These are phyloP conservation scores for Nakaseomyces nivariensis DNA, from an alignment of 1,139 yeast species.

Conservation along the genomic window DNA sequence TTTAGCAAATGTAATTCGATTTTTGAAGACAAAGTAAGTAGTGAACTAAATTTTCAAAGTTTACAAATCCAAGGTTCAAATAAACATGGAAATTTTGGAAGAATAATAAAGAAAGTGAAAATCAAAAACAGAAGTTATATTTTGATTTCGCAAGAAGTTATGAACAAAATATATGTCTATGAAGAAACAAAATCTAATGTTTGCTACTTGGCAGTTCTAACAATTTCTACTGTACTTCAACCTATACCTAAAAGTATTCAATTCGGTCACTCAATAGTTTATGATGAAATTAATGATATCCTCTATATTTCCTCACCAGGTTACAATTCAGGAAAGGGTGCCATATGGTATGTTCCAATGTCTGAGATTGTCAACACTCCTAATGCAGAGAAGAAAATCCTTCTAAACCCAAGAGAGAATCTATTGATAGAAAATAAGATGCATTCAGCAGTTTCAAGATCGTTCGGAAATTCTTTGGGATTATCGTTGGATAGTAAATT, in stretches of 20 bases:
- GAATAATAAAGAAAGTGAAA: conserved; percentile 8
- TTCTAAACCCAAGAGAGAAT: not conserved
- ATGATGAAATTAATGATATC: conserved; percentile 9
- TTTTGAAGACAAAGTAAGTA: not conserved
- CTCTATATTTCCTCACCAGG: conserved; percentile 35
- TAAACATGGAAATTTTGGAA: conserved; percentile 19
- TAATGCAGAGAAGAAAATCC: too few relatives aligned
- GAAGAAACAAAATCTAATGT: conserved; percentile 12
- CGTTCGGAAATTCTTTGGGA: conserved; percentile 34
- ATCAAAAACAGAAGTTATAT: conserved; percentile 8
- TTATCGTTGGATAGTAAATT: conserved; percentile 22
- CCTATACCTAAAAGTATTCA: conserved; percentile 30
- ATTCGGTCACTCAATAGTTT: conserved; percentile 23
- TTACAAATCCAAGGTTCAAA: conserved; percentile 7
- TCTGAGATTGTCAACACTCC: conserved; percentile 10
- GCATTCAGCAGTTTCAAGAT: conserved; percentile 9
- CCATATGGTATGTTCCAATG: conserved; percentile 34
- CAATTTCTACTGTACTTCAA: conserved; percentile 9
- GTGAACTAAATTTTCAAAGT: not conserved
- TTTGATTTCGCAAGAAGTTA: conserved; percentile 18
- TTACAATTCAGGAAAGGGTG: conserved; percentile 34
- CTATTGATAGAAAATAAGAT: conserved; percentile 8
- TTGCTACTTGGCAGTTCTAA: conserved; percentile 10
- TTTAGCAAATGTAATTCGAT: not conserved
- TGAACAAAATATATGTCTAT: conserved; percentile 31